Conservation (phyloP, 2,329 filamentous ascomycete genomes). For the Epichloe amarillans region DNA sequence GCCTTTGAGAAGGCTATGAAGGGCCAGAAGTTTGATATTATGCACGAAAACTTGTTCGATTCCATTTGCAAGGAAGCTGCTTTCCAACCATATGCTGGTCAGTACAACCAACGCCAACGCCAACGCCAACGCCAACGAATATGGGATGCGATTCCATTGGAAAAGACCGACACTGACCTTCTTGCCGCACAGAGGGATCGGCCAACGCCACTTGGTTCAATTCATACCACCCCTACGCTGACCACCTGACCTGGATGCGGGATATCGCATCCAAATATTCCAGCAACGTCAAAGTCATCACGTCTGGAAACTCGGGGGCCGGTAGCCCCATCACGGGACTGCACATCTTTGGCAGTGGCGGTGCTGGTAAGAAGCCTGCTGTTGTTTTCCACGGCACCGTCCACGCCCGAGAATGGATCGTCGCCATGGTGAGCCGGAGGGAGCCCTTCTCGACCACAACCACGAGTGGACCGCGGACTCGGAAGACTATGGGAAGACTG, state of each 20-base stretch:
- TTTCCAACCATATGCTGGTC: conserved; percentile 18
- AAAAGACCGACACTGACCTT: not conserved
- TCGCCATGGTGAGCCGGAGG: conserved; percentile 29
- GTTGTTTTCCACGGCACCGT: conserved; percentile 44
- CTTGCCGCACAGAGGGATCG: conserved; percentile 8
- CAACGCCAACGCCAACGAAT: not conserved
- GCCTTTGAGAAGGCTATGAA: conserved; percentile 19
- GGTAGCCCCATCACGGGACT: conserved; percentile 47
- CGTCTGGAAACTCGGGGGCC: conserved; percentile 31
- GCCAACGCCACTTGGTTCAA: conserved; percentile 33
- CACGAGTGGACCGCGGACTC: too few relatives aligned
- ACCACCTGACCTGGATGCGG: conserved; percentile 35
- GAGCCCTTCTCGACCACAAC: not conserved
- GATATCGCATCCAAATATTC: conserved; percentile 30
- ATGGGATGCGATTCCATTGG: fast-evolving
- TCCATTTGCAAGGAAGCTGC: conserved; percentile 22
- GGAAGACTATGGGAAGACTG: not conserved
- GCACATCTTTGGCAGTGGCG: conserved; percentile 36
- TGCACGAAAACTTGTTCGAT: conserved; percentile 27
- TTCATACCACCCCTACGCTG: conserved; percentile 36
- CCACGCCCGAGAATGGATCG: conserved; percentile 49
- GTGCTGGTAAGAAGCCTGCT: conserved; percentile 34
- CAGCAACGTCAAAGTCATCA: conserved; percentile 32
- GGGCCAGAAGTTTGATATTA: conserved; percentile 19
- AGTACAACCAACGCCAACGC: conserved; percentile 1